Evolutionary conservation across 352 stramenopile genomes (phyloP).

Genomic region (Aphanomyces euteiches): DNA sequence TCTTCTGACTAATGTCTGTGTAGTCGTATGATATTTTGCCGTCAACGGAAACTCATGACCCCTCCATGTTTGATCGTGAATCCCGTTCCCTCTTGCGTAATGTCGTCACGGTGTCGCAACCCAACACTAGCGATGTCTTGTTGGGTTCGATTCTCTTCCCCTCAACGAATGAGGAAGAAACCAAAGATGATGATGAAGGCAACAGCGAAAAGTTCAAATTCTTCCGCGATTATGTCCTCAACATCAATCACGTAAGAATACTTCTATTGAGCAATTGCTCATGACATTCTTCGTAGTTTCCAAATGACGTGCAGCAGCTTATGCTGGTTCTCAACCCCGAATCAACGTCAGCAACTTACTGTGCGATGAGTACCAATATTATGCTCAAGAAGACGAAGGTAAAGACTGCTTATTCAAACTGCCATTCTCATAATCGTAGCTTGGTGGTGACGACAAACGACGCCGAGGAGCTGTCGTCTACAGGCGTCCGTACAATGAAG

Average conservation of each 20-base stretch:
- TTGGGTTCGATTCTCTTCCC: conserved; percentile 75
- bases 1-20: background rate
- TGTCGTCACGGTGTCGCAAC: conserved; percentile 61
- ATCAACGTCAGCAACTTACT: conserved; percentile 74
- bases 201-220: conserved; percentile 71
- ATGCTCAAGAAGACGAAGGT: conserved; percentile 81
- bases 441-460: conserved; percentile 72
- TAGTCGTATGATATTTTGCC: conserved; percentile 84
- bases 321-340: conserved; percentile 77
- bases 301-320: conserved; percentile 61
- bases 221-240: conserved; percentile 62
- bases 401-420: conserved; percentile 3
- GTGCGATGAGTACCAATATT: conserved; percentile 66
- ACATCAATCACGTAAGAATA: conserved; percentile 18
- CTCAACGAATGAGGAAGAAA: background rate
- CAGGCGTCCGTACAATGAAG: conserved; percentile 68
- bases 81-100: conserved; percentile 66
- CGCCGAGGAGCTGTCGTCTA: conserved; percentile 71
- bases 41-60: conserved; percentile 73
- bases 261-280: background rate
- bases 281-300: conserved; percentile 14
- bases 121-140: conserved; percentile 47
- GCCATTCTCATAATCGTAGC: conserved; percentile 32
- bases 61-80: conserved; percentile 64
- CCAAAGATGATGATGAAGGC: conserved; percentile 22